Evolutionary conservation across 257 asterid genomes (phyloP).

Genomic region (Gentiana straminea): DNA sequence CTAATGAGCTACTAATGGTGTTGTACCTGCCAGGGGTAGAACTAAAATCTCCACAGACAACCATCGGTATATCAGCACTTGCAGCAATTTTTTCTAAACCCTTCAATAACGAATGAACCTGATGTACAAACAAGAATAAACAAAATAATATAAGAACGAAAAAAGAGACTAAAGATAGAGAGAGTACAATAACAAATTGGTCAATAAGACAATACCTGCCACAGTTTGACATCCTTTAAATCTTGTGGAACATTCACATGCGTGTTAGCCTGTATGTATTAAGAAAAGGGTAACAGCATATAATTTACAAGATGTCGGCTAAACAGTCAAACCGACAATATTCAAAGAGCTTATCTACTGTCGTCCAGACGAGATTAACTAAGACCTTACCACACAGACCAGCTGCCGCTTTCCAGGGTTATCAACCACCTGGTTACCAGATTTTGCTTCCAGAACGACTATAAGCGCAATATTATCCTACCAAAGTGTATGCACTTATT

Average conservation of each 20-base stretch:
- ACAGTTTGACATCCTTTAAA: slow-evolving; percentile 87
- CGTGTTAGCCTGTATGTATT: slow-evolving; percentile 72
- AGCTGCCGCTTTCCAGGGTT: slow-evolving; percentile 88
- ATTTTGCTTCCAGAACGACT: slow-evolving; percentile 90
- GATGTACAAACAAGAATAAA: slow-evolving; percentile 7
- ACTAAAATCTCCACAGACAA: slow-evolving; percentile 95
- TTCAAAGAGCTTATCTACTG: too few species aligned
- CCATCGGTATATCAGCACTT: slow-evolving; percentile 92
- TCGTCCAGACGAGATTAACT: too few species aligned
- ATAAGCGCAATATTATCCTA: slow-evolving; percentile 95
- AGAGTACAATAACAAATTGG: too few species aligned
- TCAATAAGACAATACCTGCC: slow-evolving; percentile 58
- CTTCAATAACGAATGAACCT: slow-evolving; percentile 90
- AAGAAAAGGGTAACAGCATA: slow-evolving; percentile 10
- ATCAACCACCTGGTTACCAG: slow-evolving; percentile 67
- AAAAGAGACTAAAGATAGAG: too few species aligned
- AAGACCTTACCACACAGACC: slow-evolving; percentile 76
- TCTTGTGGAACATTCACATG: slow-evolving; percentile 85
- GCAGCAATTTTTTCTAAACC: slow-evolving; percentile 95
- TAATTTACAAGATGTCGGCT: slow-evolving; percentile 10
- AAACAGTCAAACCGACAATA: too few species aligned
- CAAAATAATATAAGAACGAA: too few species aligned
- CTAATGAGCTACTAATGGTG: slow-evolving; percentile 5
- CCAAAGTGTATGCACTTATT: slow-evolving; percentile 12
- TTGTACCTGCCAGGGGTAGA: slow-evolving; percentile 86